A percentile compares a stretch with the other conserved stretches of the same genome.
Conservation (phyloP, 306 rosid species). For the Cicer chorassanicum region DNA sequence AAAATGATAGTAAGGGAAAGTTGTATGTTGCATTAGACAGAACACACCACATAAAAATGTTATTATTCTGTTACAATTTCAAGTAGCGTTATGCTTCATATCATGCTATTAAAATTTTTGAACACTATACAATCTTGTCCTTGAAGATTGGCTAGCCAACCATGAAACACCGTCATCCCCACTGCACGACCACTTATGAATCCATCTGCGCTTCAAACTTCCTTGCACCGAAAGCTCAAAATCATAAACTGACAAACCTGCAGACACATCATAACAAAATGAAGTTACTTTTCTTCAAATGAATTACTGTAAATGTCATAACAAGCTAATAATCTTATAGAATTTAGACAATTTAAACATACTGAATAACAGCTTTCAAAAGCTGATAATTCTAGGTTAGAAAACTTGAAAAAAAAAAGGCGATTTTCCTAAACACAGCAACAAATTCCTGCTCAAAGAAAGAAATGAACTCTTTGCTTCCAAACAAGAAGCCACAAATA, state of each 20-base stretch:
- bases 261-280: slow-evolving; percentile 37
- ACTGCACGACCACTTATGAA: not conserved
- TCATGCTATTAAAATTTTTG: slow-evolving; percentile 23
- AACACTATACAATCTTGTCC: slow-evolving; percentile 37
- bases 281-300: not conserved
- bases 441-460: not conserved
- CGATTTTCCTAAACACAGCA: slow-evolving; percentile 19
- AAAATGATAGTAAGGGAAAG: not conserved
- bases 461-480: not conserved
- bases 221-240: slow-evolving; percentile 9
- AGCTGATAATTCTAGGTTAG: slow-evolving; percentile 12
- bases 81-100: slow-evolving; percentile 25
- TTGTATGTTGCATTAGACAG: not conserved
- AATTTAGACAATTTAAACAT: slow-evolving; percentile 7
- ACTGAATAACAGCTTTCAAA: slow-evolving; percentile 2
- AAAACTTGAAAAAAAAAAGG: not conserved
- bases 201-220: slow-evolving; percentile 37
- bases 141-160: slow-evolving; percentile 18
- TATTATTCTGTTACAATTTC: not conserved
- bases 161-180: slow-evolving; percentile 18
- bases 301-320: slow-evolving; percentile 10
- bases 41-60: not conserved
- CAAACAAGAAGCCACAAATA: not conserved
- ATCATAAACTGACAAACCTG: slow-evolving; percentile 31
- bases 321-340: not conserved